These are phyloP conservation scores for Salix viminalis DNA, from an alignment of 345 rosid species.

Conservation along the genomic window DNA sequence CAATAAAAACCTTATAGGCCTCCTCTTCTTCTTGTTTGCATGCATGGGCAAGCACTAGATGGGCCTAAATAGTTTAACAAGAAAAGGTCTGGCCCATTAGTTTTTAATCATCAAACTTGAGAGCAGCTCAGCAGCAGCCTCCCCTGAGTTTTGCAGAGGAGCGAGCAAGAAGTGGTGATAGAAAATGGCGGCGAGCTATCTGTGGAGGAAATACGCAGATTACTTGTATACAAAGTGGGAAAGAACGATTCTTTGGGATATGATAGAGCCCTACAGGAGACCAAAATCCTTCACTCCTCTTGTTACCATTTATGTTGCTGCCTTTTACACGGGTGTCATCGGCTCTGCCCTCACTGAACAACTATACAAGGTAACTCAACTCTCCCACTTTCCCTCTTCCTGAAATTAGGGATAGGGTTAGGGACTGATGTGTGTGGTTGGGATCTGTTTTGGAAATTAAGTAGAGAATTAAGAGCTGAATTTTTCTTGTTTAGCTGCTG, in stretches of 20 bases:
- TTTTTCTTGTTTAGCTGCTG: too few relatives aligned
- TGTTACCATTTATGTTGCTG: constrained; percentile 57
- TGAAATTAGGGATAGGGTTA: too few relatives aligned
- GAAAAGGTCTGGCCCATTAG: too few relatives aligned
- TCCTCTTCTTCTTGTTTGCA: too few relatives aligned
- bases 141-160: not conserved
- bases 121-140: too few relatives aligned
- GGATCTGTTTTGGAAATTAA: not conserved
- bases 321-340: constrained; percentile 86
- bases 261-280: constrained; percentile 74
- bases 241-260: constrained; percentile 73
- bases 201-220: constrained; percentile 88
- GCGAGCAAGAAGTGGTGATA: not conserved
- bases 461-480: not conserved
- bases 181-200: constrained; percentile 49
- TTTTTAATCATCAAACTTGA: too few relatives aligned
- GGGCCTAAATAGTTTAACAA: too few relatives aligned
- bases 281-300: constrained; percentile 81
- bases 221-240: constrained; percentile 68
- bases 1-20: too few relatives aligned
- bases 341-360: constrained; percentile 88
- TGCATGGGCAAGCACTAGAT: too few relatives aligned
- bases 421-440: not conserved
- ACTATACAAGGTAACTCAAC: constrained; percentile 55
- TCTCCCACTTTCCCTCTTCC: not conserved